These are phyloP conservation scores for Herpetomonas samuelpessoai DNA, from an alignment of 208 protist genomes.

Conservation along the genomic window DNA sequence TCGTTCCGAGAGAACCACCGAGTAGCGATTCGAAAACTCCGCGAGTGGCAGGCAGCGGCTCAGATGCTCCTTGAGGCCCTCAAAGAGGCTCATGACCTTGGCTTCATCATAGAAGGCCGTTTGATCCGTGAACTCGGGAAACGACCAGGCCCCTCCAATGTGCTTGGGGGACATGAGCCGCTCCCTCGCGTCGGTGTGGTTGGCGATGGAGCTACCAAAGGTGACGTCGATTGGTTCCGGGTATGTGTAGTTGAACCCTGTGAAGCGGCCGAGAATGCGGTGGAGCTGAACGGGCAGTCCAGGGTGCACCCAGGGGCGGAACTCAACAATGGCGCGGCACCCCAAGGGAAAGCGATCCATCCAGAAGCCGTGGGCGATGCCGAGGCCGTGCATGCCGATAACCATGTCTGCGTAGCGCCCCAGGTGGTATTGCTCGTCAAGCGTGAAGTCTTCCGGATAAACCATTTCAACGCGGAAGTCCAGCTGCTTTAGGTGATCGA, in stretches of 20 bases:
- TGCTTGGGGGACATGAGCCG: not conserved
- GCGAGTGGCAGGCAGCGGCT: not conserved
- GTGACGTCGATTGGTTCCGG: slow-evolving; percentile 16
- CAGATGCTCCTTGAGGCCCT: not conserved
- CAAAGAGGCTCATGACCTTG: not conserved
- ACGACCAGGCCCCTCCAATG: not conserved
- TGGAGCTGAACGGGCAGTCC: slow-evolving; percentile 12
- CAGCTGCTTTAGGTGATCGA: not conserved
- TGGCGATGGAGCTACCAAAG: slow-evolving; percentile 1
- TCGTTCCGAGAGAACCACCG: too few relatives aligned
- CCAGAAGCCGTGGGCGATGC: slow-evolving; percentile 21
- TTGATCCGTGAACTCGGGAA: not conserved
- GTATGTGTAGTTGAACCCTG: slow-evolving; percentile 11
- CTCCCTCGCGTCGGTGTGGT: not conserved
- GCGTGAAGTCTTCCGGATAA: slow-evolving; percentile 13
- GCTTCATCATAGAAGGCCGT: not conserved
- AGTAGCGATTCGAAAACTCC: not conserved
- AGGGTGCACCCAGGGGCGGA: slow-evolving; percentile 17
- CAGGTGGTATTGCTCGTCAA: slow-evolving; percentile 25
- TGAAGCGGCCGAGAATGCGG: not conserved
- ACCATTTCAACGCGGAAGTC: slow-evolving; percentile 29
- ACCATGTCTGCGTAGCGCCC: slow-evolving; percentile 22
- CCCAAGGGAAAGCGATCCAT: slow-evolving; percentile 19
- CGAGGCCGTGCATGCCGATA: slow-evolving; percentile 34
- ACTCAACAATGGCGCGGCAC: slow-evolving; percentile 11